A percentile compares a stretch with the other conserved stretches of the same genome.
Conservation (phyloP, 345 rosid genomes). For the Pseudoturritis turrita region DNA sequence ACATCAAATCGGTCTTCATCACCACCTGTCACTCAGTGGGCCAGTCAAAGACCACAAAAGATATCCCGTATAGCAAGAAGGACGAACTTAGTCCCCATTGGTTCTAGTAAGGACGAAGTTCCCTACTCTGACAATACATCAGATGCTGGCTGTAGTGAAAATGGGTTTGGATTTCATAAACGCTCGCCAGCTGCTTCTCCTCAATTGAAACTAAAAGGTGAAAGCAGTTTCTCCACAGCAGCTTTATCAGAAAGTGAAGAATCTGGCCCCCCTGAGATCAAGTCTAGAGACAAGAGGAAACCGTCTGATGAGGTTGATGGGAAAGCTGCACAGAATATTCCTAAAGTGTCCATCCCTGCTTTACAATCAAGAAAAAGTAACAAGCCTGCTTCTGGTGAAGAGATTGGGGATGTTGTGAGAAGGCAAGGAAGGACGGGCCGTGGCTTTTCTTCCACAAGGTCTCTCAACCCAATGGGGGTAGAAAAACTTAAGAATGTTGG, state of each 20-base stretch:
- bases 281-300: constrained; percentile 66
- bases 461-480: constrained; percentile 50
- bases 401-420: constrained; percentile 67
- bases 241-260: constrained; percentile 95
- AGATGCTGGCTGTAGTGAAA: constrained; percentile 64
- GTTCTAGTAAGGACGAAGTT: constrained; percentile 63
- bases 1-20: constrained; percentile 66
- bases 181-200: constrained; percentile 54
- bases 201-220: constrained; percentile 56
- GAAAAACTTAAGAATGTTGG: constrained; percentile 71
- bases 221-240: constrained; percentile 57
- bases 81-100: constrained; percentile 65
- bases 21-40: constrained; percentile 84
- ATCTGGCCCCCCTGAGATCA: constrained; percentile 69
- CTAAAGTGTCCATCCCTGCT: constrained; percentile 52
- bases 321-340: constrained; percentile 59
- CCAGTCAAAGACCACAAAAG: constrained; percentile 85
- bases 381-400: constrained; percentile 61
- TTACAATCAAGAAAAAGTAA: constrained; percentile 69
- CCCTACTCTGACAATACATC: constrained; percentile 55
- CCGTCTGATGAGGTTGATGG: constrained; percentile 73
- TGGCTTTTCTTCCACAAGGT: constrained; percentile 56
- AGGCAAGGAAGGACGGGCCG: constrained; percentile 90
- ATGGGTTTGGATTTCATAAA: constrained; percentile 60
- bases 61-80: constrained; percentile 85